Evolutionary conservation across 169 alveolate genomes (phyloP), one percentile per base, ranked within the genome.

Genomic region (Eimeria falciformis): DNA sequence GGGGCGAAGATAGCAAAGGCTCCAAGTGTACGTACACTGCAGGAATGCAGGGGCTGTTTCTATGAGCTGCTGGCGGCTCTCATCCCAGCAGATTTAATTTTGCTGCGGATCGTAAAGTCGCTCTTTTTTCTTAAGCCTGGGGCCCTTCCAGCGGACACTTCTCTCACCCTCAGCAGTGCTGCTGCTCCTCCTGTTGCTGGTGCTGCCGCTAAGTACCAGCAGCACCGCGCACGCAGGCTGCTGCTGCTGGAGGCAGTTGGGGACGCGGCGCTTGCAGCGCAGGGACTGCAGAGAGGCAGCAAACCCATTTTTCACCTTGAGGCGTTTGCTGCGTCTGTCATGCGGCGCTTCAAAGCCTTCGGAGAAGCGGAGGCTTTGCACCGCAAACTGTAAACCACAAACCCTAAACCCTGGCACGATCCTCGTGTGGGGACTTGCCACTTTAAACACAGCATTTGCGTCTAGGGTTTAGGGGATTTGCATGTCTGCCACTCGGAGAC

Each of bases 251-350:
- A 71, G 1, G 91, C 82, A 18, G 79, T 25, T 5, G 79, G 79
- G 46, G 62, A 50, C 62, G 62, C 62, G 7, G 89, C 89, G 53
- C 89, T 43, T 25, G 43, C 47, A 17, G 33, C 89, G 89, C 97
- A 96, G 83, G 95, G 97, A 18, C 65, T 96, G 95, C 91, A 93
- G 78, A 86, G 89, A 58, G 97, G 97, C 46, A 92, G 95, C 18
- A 94, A 95, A 55, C 97, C 96, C 3, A 95, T 96, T 17, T 95
- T 97, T 95, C 97, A 96, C 90, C 86, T 96, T 33, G 97, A 96
- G 87, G 97, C 97, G 53, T 95, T 95, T 85, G 68, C 95, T 58
- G 97, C 96, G 68, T 97, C 94, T 69, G 94, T 90, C 82, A 95
- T 95, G 97, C 75, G 90, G 21, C 33, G 53, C 55, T 37, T 84